phyloP scores from a whole-genome alignment of 1,284 basidiomycete species.

The Malassezia sympodialis region DNA sequence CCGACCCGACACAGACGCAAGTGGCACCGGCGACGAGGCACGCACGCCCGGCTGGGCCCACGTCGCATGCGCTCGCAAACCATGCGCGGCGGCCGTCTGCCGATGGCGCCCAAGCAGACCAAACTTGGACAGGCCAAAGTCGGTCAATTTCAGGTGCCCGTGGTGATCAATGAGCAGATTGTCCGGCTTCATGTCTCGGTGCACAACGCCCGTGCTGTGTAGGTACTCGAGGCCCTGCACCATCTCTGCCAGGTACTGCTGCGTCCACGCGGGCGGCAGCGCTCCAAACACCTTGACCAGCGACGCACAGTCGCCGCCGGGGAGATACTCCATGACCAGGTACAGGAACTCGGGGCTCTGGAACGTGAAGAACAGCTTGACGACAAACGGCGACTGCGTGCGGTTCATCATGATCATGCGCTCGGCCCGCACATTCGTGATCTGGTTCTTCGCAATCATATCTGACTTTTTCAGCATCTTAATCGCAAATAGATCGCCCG shows the following conservation, averaged over 20 bases:
- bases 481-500: conserved; percentile 98
- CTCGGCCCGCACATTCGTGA: conserved; percentile 99
- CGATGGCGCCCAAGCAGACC: conserved; percentile 85
- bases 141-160: conserved; percentile 91
- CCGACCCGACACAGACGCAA: conserved; percentile 49
- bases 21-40: conserved; percentile 8
- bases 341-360: conserved; percentile 51
- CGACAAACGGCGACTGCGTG: conserved; percentile 84
- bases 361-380: conserved; percentile 52
- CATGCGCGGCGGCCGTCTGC: conserved; percentile 1
- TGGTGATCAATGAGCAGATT: conserved; percentile 91
- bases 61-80: conserved; percentile 18
- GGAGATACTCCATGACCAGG: conserved; percentile 54
- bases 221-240: conserved; percentile 88
- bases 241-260: conserved; percentile 90
- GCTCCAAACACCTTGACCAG: conserved; percentile 90
- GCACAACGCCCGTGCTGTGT: conserved; percentile 84
- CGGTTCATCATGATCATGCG: conserved; percentile 99
- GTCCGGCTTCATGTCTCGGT: conserved; percentile 97
- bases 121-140: conserved; percentile 93
- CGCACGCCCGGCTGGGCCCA: conserved; percentile 14
- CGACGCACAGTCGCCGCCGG: conserved; percentile 88
- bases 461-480: conserved; percentile 98
- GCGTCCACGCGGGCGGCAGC: conserved; percentile 90
- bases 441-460: conserved; percentile 99